A percentile compares a stretch with the other conserved stretches of the same genome.
phyloP scores from a whole-genome alignment of 768 basidiomycete genomes.

The Candolleomyces eurysporus region DNA sequence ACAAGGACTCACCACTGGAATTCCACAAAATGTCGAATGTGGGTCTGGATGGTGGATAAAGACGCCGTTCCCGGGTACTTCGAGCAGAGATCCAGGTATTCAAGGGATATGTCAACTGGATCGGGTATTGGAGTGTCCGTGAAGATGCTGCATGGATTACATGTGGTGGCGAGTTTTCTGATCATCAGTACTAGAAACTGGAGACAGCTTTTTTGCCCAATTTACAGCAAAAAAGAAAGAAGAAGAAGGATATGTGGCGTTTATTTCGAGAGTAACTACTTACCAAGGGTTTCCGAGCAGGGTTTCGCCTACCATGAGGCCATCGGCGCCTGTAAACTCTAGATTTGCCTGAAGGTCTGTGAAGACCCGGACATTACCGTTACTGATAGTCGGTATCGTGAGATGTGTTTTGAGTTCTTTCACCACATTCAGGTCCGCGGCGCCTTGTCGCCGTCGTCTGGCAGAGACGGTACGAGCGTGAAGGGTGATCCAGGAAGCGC shows the following conservation, averaged over 20 bases:
- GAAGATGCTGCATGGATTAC: slow-evolving; percentile 48
- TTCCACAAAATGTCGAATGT: slow-evolving; percentile 66
- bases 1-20: slow-evolving; percentile 56
- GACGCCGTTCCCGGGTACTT: slow-evolving; percentile 48
- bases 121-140: slow-evolving; percentile 44
- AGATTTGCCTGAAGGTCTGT: slow-evolving; percentile 56
- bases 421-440: slow-evolving; percentile 65
- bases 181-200: no score
- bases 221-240: no score
- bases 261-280: slow-evolving; percentile 12
- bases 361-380: slow-evolving; percentile 71
- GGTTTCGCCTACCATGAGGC: slow-evolving; percentile 81
- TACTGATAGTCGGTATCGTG: slow-evolving; percentile 64
- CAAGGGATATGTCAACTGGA: slow-evolving; percentile 63
- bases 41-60: slow-evolving; percentile 52
- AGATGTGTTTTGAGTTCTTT: slow-evolving; percentile 51
- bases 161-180: no score
- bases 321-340: slow-evolving; percentile 60
- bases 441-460: slow-evolving; percentile 65
- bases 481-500: slow-evolving; percentile 68
- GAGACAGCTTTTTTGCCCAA: no score
- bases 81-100: slow-evolving; percentile 65
- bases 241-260: no score
- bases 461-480: slow-evolving; percentile 75
- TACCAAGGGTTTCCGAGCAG: slow-evolving; percentile 74